A percentile compares a stretch with the other conserved stretches of the same genome.
phyloP scores from a whole-genome alignment of 257 asterid species.

The Scutellaria baicalensis region DNA sequence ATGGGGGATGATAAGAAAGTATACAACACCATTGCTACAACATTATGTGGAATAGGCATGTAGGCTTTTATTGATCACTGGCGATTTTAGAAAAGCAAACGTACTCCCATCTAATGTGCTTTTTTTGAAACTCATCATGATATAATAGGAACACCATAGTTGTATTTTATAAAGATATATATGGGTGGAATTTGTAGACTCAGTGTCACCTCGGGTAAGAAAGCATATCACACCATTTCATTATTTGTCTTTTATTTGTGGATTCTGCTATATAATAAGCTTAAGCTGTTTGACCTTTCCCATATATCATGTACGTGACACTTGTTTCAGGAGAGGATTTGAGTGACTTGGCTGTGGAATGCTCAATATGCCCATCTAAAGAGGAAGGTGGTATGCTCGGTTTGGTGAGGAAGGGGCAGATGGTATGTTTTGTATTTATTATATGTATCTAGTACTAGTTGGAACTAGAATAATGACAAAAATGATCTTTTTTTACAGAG shows the following conservation, averaged over 20 bases:
- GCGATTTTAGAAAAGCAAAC: background rate
- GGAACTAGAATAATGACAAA: background rate
- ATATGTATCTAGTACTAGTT: constrained; percentile 1
- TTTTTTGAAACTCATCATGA: background rate
- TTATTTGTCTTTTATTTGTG: background rate
- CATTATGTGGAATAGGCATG: background rate
- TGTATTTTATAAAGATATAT: background rate
- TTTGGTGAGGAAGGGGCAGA: constrained; percentile 97
- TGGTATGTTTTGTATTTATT: constrained; percentile 52
- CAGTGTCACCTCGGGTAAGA: background rate
- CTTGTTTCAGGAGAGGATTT: constrained; percentile 82
- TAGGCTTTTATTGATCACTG: background rate
- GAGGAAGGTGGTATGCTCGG: constrained; percentile 99
- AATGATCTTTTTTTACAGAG: background rate
- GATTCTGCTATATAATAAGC: background rate
- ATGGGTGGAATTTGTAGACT: constrained; percentile 6
- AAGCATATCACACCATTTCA: background rate
- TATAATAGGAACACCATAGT: background rate
- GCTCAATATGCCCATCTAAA: constrained; percentile 89
- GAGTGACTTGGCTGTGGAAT: constrained; percentile 85
- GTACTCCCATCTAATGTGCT: background rate
- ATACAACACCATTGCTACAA: background rate
- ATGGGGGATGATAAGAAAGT: background rate
- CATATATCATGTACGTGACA: constrained; percentile 12
- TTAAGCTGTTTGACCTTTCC: background rate